Percentiles rank a stretch among this genome's conserved stretches.
phyloP scores from a whole-genome alignment of 345 rosid genomes.

The Psidium friedrichsthalianum region DNA sequence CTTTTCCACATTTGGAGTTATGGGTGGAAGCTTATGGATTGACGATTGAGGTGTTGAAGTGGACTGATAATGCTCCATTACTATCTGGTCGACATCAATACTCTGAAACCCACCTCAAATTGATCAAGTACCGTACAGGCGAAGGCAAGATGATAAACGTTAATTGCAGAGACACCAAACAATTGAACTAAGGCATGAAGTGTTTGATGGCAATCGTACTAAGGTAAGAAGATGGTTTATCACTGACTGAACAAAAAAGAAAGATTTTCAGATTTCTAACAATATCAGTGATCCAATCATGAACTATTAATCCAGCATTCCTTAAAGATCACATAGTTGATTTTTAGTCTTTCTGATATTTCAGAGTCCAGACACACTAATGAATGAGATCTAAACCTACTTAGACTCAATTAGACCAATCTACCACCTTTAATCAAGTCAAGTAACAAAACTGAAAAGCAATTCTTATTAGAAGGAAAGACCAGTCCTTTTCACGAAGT shows the following conservation, averaged over 20 bases:
- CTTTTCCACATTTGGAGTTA: conserved; percentile 38
- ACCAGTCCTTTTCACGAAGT: neutral
- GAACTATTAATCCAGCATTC: neutral
- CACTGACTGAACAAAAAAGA: neutral
- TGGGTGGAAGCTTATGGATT: conserved; percentile 36
- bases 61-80: conserved; percentile 78
- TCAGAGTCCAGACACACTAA: neutral
- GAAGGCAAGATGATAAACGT: neutral
- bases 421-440: neutral
- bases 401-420: neutral
- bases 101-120: conserved; percentile 36
- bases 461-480: neutral
- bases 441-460: neutral
- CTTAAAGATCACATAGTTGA: neutral
- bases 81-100: conserved; percentile 88
- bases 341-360: neutral
- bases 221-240: neutral
- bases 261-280: neutral
- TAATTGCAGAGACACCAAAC: neutral
- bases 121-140: neutral
- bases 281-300: neutral
- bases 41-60: conserved; percentile 65
- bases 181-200: neutral
- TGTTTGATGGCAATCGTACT: neutral
- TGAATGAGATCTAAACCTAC: neutral